phyloP scores from a whole-genome alignment of 805 yeast species.

The Wickerhamiella australiensis region DNA sequence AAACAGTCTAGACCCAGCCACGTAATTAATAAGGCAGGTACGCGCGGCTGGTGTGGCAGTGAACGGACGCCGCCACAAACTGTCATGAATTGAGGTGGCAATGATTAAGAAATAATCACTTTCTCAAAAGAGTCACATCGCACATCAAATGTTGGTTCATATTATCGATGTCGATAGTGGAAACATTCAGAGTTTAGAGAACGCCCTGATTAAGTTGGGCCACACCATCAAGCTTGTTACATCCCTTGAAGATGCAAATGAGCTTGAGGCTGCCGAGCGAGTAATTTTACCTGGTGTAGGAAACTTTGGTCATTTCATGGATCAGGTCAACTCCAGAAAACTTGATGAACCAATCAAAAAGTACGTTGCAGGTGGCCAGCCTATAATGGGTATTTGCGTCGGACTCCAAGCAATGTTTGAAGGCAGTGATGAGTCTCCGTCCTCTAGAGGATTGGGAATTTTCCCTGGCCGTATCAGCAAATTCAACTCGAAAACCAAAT shows the following conservation, averaged over 20 bases:
- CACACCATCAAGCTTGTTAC: constrained; percentile 34
- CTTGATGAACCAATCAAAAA: constrained; percentile 53
- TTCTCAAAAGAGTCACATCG: not conserved
- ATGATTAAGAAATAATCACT: too few relatives aligned
- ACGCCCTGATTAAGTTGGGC: constrained; percentile 74
- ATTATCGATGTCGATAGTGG: constrained; percentile 93
- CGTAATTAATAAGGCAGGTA: too few relatives aligned
- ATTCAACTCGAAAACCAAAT: constrained; percentile 51
- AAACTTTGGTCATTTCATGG: constrained; percentile 87
- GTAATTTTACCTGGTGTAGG: constrained; percentile 95
- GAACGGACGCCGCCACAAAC: not conserved
- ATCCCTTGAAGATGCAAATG: constrained; percentile 23
- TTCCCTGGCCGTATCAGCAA: constrained; percentile 42
- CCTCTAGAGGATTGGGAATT: constrained; percentile 47
- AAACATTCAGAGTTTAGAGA: constrained; percentile 74
- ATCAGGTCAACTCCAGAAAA: constrained; percentile 46
- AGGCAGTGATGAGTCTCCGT: constrained; percentile 64
- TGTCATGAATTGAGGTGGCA: too few relatives aligned
- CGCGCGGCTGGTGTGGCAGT: too few relatives aligned
- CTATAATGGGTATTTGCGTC: constrained; percentile 94
- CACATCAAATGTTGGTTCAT: constrained; percentile 35
- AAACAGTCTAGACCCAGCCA: too few relatives aligned
- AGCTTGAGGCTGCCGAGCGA: constrained; percentile 35
- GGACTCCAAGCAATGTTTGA: constrained; percentile 80
- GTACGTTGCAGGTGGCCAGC: constrained; percentile 66